A percentile compares a stretch with the other conserved stretches of the same genome.
These are phyloP conservation scores for Nakazawaea ishiwadae DNA, from an alignment of 805 yeast species.

Conservation along the genomic window DNA sequence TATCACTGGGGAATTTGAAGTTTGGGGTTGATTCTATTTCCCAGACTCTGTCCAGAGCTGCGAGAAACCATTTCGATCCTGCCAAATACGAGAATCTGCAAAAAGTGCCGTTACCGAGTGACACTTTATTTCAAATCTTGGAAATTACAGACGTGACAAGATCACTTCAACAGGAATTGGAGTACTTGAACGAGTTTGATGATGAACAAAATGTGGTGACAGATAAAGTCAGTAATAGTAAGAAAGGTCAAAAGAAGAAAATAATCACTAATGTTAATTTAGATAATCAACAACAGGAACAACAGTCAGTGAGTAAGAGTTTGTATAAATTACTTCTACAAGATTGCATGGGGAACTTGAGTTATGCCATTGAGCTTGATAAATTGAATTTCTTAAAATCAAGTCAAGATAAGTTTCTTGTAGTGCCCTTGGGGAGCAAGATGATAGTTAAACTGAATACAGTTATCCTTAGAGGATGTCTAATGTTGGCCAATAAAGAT, in stretches of 20 bases:
- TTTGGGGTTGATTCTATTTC: slow-evolving; percentile 3
- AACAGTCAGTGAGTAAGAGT: not conserved
- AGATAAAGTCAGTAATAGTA: slow-evolving; percentile 40
- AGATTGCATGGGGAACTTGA: slow-evolving; percentile 44
- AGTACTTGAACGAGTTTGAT: slow-evolving; percentile 44
- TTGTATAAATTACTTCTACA: slow-evolving; percentile 54
- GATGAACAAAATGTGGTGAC: slow-evolving; percentile 58
- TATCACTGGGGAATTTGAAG: not conserved
- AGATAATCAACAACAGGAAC: slow-evolving; percentile 29
- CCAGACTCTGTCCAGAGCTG: slow-evolving; percentile 11
- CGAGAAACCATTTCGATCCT: slow-evolving; percentile 6
- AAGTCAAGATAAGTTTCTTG: slow-evolving; percentile 21
- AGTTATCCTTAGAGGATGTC: slow-evolving; percentile 39
- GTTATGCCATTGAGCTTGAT: slow-evolving; percentile 56
- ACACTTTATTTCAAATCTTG: slow-evolving; percentile 48
- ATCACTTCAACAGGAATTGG: slow-evolving; percentile 49
- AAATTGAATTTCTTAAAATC: slow-evolving; percentile 42
- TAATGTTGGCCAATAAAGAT: slow-evolving; percentile 28
- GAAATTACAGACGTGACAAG: slow-evolving; percentile 49
- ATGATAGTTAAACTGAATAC: slow-evolving; percentile 47
- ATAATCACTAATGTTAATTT: slow-evolving; percentile 47
- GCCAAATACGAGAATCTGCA: slow-evolving; percentile 10
- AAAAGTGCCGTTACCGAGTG: slow-evolving; percentile 17
- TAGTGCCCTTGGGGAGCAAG: slow-evolving; percentile 53
- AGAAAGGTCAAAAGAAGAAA: slow-evolving; percentile 14